phyloP scores from a whole-genome alignment of 1,284 basidiomycete species.

The Irpex lacteus region DNA sequence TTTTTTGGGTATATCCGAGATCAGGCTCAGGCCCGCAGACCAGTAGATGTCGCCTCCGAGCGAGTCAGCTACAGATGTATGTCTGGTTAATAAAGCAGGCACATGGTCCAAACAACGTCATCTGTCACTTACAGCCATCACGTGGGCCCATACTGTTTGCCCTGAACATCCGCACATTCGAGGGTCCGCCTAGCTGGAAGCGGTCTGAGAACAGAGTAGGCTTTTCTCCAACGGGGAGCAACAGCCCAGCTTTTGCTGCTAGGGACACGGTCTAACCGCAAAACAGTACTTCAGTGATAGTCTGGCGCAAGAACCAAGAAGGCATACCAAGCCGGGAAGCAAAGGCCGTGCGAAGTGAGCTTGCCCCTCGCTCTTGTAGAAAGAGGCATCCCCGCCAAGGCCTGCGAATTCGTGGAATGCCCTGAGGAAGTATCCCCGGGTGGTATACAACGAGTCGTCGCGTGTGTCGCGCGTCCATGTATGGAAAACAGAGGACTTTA shows the following conservation, averaged over 20 bases:
- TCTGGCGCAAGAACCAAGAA: neutral
- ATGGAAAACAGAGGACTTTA: slow-evolving; percentile 87
- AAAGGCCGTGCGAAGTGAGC: slow-evolving; percentile 64
- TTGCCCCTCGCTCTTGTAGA: slow-evolving; percentile 74
- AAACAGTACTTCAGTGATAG: slow-evolving; percentile 4
- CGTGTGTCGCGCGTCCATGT: slow-evolving; percentile 79
- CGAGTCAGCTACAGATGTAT: slow-evolving; percentile 57
- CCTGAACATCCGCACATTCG: slow-evolving; percentile 85
- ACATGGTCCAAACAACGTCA: neutral
- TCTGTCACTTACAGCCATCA: slow-evolving; percentile 62
- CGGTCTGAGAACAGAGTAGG: slow-evolving; percentile 75
- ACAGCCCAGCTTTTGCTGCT: slow-evolving; percentile 58
- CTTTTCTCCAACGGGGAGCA: slow-evolving; percentile 41
- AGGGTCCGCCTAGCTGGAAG: slow-evolving; percentile 92
- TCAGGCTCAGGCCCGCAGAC: slow-evolving; percentile 78
- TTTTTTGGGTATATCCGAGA: slow-evolving; percentile 78
- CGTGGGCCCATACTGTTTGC: slow-evolving; percentile 83
- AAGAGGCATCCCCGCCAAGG: slow-evolving; percentile 66
- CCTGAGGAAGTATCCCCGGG: slow-evolving; percentile 62
- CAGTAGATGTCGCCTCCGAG: slow-evolving; percentile 90
- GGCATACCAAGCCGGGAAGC: slow-evolving; percentile 51
- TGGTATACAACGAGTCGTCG: slow-evolving; percentile 68
- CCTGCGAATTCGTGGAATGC: slow-evolving; percentile 78
- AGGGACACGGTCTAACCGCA: slow-evolving; percentile 57
- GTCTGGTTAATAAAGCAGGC: neutral